These are phyloP conservation scores for Gonium pectorale DNA, from an alignment of 139 green algal genomes.

Conservation along the genomic window DNA sequence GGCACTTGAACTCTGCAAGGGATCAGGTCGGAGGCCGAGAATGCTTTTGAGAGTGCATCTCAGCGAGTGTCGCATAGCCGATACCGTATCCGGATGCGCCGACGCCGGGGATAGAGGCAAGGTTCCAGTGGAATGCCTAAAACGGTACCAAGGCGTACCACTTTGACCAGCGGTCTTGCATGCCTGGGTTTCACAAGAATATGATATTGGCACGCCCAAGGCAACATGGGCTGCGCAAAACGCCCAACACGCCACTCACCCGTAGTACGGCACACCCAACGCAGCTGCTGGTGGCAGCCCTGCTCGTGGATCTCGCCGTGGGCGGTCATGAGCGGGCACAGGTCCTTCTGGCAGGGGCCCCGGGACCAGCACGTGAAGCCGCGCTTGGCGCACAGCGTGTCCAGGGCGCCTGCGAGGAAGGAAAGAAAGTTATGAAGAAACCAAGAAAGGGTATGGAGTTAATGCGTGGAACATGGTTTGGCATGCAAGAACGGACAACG, in stretches of 20 bases:
- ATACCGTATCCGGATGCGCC: too few species aligned
- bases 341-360: neutral
- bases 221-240: neutral
- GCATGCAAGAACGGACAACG: too few species aligned
- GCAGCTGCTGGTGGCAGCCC: neutral
- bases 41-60: too few species aligned
- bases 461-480: too few species aligned
- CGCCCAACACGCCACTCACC: neutral
- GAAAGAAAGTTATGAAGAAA: too few species aligned
- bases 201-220: too few species aligned
- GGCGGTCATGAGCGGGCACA: neutral
- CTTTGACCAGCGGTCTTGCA: neutral
- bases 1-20: neutral
- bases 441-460: too few species aligned
- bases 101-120: too few species aligned
- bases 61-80: too few species aligned
- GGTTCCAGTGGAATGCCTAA: neutral
- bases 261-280: slow-evolving; percentile 20
- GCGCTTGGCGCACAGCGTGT: neutral
- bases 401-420: neutral
- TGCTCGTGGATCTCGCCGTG: neutral
- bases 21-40: too few species aligned
- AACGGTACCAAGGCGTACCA: too few species aligned
- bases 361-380: slow-evolving; percentile 3
- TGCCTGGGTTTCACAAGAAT: too few species aligned